phyloP scores from a whole-genome alignment of 768 basidiomycete genomes.

The Kwoniella sp. region DNA sequence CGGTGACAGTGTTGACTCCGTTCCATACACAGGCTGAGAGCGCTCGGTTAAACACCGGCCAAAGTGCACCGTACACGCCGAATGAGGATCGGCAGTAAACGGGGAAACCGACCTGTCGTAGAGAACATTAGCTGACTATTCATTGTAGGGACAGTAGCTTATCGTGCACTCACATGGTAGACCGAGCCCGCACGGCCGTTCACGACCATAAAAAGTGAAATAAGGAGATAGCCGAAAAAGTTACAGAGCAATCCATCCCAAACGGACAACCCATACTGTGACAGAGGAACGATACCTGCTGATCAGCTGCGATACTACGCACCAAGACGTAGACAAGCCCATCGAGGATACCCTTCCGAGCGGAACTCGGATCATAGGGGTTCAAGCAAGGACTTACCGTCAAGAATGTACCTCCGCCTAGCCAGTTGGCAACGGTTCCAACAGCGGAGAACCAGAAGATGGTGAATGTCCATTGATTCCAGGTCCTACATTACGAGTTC shows the following conservation, averaged over 20 bases:
- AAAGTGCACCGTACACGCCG: conserved; percentile 39
- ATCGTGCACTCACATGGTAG: conserved; percentile 29
- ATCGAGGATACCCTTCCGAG: too few species aligned
- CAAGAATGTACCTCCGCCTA: conserved; percentile 34
- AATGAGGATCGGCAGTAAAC: conserved; percentile 43
- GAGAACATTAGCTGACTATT: background rate
- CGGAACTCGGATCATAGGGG: conserved; percentile 4
- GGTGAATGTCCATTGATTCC: conserved; percentile 37
- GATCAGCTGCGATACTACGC: background rate
- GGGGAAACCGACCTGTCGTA: conserved; percentile 25
- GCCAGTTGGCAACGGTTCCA: conserved; percentile 39
- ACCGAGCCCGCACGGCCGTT: conserved; percentile 40
- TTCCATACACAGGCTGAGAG: conserved; percentile 38
- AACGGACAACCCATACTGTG: conserved; percentile 16
- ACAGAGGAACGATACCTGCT: background rate
- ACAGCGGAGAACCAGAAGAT: conserved; percentile 43
- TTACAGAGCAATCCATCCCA: conserved; percentile 31
- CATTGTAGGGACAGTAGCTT: conserved; percentile 3
- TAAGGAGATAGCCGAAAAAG: conserved; percentile 35
- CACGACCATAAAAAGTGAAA: conserved; percentile 40
- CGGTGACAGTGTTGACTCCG: conserved; percentile 35
- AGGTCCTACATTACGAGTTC: conserved; percentile 19
- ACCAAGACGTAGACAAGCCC: too few species aligned
- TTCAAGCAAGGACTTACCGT: conserved; percentile 23
- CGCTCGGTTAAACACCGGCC: conserved; percentile 40